Base-by-base conservation (phyloP, 257 asterid genomes). In the Penstemon eatonii region DNA sequence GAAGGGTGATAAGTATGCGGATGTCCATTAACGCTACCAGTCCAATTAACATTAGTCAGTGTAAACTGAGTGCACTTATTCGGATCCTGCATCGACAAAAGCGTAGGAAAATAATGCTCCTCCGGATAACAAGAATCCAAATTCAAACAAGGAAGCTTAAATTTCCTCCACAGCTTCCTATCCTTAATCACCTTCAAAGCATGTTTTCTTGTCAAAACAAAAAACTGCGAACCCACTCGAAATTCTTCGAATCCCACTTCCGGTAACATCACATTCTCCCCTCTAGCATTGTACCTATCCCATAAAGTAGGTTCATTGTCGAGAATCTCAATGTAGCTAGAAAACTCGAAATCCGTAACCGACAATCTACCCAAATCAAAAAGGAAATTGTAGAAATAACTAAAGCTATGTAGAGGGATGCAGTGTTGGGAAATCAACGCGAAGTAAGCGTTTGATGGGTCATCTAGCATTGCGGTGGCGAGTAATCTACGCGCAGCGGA, bases 31-130 rank as follows among this genome's bases (percentile, higher is more conserved):
- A 84, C 87, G 6, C 78, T 68, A 39, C 80, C 86, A 0, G 88
- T 89, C 96, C 95, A 89, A 76, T 89, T 89, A 39, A 89, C 95
- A 70, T 87, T 73, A 12, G 95, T 89, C 71, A 86, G 66, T 62
- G 91, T 85, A 55, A 72, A 83, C 3, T 53, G 60, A 2, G 85
- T 67, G 50, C 91, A 84, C 12, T 90, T 87, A 4, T 81, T 72
- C 2, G 79, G 79, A 82, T 86, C 94, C 67, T 58, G 75, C 95
- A 86, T 86, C 25, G 94, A 81, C 54, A 89, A 50, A 60, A 89
- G 72, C 0, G 96, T 89, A 12, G 96, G 96, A 73, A 89, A 86
- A 76, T 89, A 89, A 65, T 89, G 96, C 68, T 89, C 96, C 55
- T 86, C 94, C 0, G 96, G 94, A 54, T 86, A 89, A 77, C 94